These are phyloP conservation scores for Lineolata rhizophorae DNA, from an alignment of 495 filamentous ascomycete genomes.

Conservation along the genomic window DNA sequence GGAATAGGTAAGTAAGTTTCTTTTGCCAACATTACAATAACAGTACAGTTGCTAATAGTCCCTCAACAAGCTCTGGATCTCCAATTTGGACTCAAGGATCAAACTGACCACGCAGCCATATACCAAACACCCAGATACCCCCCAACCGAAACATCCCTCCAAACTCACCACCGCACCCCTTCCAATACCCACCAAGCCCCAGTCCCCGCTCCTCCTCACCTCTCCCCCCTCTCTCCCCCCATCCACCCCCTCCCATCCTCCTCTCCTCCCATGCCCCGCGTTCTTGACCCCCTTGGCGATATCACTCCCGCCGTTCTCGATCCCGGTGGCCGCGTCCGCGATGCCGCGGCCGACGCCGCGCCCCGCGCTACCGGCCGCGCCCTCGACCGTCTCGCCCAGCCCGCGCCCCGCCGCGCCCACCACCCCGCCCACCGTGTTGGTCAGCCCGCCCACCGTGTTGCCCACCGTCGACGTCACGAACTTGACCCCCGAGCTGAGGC, in stretches of 20 bases:
- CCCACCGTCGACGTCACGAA: slow-evolving; percentile 18
- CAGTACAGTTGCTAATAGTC: too few species aligned
- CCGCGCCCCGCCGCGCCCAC: slow-evolving; percentile 44
- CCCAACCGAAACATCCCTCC: neutral
- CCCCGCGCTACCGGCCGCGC: slow-evolving; percentile 38
- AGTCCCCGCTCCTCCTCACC: too few species aligned
- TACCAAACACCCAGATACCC: too few species aligned
- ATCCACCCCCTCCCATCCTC: too few species aligned
- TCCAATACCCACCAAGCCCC: neutral
- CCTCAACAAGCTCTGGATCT: too few species aligned
- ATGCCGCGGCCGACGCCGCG: slow-evolving; percentile 44
- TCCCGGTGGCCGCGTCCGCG: slow-evolving; percentile 32
- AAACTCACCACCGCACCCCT: neutral
- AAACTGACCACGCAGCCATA: too few species aligned
- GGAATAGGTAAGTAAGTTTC: too few species aligned
- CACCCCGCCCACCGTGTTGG: slow-evolving; percentile 46
- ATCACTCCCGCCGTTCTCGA: slow-evolving; percentile 32
- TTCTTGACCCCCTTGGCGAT: slow-evolving; percentile 44
- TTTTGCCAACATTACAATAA: too few species aligned
- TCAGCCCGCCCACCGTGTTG: slow-evolving; percentile 27
- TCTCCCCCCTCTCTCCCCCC: too few species aligned
- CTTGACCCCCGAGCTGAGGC: slow-evolving; percentile 13
- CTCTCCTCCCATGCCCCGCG: slow-evolving; percentile 38
- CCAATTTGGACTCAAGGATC: too few species aligned
- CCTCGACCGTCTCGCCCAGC: slow-evolving; percentile 34